These are phyloP conservation scores for Isochrysis galbana DNA, from an alignment of 78 protist genomes.

Conservation along the genomic window DNA sequence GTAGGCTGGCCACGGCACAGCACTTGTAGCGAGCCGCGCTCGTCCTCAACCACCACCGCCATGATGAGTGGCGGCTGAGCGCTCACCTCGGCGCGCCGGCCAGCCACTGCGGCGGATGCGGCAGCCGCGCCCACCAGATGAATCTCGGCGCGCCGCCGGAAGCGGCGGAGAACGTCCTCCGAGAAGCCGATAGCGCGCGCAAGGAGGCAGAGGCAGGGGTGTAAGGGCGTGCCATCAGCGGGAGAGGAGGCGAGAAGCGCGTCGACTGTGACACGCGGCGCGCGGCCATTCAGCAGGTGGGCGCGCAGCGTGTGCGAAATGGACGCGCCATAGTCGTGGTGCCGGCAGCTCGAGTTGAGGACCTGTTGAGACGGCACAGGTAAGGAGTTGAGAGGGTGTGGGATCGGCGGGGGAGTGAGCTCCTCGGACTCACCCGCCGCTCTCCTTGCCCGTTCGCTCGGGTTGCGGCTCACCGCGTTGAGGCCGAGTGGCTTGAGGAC, in stretches of 20 bases:
- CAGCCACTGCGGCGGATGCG: background rate
- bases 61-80: background rate
- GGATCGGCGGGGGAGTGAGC: background rate
- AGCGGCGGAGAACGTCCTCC: background rate
- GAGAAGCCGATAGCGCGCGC: background rate
- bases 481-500: conserved; percentile 8
- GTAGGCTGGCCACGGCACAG: background rate
- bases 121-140: background rate
- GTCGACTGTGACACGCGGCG: too few relatives aligned
- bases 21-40: background rate
- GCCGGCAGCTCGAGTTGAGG: background rate
- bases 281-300: background rate
- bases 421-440: too few relatives aligned
- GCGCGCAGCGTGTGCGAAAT: background rate
- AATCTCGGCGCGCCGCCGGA: background rate
- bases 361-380: background rate
- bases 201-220: background rate
- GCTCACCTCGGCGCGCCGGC: background rate
- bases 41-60: background rate
- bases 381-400: background rate
- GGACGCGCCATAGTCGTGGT: background rate
- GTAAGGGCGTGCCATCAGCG: background rate
- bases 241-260: too few relatives aligned
- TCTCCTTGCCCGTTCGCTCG: background rate
- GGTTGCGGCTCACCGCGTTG: background rate